phyloP scores from a whole-genome alignment of 306 rosid species.

The Senna tora region DNA sequence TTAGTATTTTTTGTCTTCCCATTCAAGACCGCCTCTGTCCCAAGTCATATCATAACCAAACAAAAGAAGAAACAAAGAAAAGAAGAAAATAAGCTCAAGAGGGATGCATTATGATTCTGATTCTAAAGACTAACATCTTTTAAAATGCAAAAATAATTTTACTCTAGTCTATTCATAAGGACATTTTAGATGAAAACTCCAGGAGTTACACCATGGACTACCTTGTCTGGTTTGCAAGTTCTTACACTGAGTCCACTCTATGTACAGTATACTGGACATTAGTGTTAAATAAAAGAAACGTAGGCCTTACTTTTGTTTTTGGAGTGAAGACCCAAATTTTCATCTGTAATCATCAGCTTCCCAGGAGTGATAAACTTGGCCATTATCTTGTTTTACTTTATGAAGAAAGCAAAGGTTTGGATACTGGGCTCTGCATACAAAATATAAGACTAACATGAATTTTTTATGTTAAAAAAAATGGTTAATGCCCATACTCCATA shows the following conservation, averaged over 20 bases:
- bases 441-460: background rate
- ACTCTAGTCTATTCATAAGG: conserved; percentile 7
- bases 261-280: background rate
- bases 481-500: background rate
- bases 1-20: conserved; percentile 41
- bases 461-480: background rate
- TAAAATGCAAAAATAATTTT: background rate
- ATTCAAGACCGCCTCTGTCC: conserved; percentile 41
- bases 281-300: conserved; percentile 12
- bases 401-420: background rate
- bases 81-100: conserved; percentile 25
- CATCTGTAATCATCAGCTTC: conserved; percentile 49
- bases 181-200: background rate
- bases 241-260: background rate
- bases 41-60: background rate
- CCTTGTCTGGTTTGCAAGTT: background rate
- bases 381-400: conserved; percentile 38
- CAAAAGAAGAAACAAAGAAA: conserved; percentile 6
- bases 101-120: background rate
- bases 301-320: conserved; percentile 41
- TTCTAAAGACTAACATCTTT: background rate
- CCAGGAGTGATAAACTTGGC: conserved; percentile 41
- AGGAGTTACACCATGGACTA: background rate
- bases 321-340: conserved; percentile 47
- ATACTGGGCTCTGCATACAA: conserved; percentile 26